Conservation (phyloP, 805 yeast species). For the Myxozyma geophila region DNA sequence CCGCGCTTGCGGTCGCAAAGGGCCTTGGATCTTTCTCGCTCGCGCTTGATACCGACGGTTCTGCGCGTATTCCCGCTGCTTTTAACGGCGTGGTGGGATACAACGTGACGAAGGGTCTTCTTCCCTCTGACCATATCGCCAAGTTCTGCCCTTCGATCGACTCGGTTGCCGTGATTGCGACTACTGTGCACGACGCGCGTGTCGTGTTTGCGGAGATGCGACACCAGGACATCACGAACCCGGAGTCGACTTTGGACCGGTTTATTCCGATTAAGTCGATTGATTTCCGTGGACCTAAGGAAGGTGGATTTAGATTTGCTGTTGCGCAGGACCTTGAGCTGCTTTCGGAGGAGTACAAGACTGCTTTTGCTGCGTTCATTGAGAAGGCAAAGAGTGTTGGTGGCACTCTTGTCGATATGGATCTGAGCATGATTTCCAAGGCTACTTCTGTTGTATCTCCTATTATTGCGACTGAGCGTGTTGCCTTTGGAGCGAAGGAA, state of each 20-base stretch:
- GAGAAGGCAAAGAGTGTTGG: slow-evolving; percentile 26
- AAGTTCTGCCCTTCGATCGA: slow-evolving; percentile 32
- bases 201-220: slow-evolving; percentile 30
- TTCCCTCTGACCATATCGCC: slow-evolving; percentile 18
- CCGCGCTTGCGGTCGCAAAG: slow-evolving; percentile 30
- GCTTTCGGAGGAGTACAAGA: slow-evolving; percentile 17
- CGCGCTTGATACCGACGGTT: slow-evolving; percentile 32
- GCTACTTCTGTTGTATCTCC: slow-evolving; percentile 15
- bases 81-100: slow-evolving; percentile 32
- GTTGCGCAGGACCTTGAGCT: slow-evolving; percentile 23
- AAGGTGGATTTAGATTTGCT: slow-evolving; percentile 34
- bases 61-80: slow-evolving; percentile 31
- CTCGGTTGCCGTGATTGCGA: slow-evolving; percentile 23
- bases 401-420: slow-evolving; percentile 26
- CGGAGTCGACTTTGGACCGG: slow-evolving; percentile 29
- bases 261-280: slow-evolving; percentile 31
- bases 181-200: slow-evolving; percentile 29
- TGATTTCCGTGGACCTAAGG: slow-evolving; percentile 35
- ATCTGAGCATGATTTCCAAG: slow-evolving; percentile 19
- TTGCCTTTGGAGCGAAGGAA: slow-evolving; percentile 15
- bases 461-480: slow-evolving; percentile 24
- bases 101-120: slow-evolving; percentile 30
- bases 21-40: slow-evolving; percentile 30
- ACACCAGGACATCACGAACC: slow-evolving; percentile 24
- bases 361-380: slow-evolving; percentile 12